Evolutionary conservation across 2,329 filamentous ascomycete species (phyloP).

Genomic region (Neonectria faginata): DNA sequence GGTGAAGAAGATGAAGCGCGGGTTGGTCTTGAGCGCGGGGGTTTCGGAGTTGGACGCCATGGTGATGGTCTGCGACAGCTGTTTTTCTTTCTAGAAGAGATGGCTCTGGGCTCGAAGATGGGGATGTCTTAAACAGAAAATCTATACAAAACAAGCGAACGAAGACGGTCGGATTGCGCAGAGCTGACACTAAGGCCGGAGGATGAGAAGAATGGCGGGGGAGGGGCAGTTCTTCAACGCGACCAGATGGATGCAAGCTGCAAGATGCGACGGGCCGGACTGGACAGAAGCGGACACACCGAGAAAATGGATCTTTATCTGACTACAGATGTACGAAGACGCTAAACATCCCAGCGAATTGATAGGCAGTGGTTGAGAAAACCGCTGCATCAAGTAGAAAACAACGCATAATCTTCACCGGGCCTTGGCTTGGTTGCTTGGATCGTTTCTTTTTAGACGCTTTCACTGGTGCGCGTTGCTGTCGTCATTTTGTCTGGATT

Average conservation of each 20-base stretch:
- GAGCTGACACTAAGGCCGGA: not conserved
- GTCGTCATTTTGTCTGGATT: conserved; percentile 28
- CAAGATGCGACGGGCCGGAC: conserved; percentile 22
- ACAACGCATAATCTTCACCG: conserved; percentile 28
- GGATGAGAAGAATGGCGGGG: conserved; percentile 37
- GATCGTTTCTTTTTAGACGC: conserved; percentile 16
- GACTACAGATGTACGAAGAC: not conserved
- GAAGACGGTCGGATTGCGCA: conserved; percentile 11
- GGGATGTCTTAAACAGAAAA: not conserved
- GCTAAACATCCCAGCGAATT: conserved; percentile 24
- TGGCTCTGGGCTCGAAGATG: conserved; percentile 2
- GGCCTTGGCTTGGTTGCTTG: conserved; percentile 18
- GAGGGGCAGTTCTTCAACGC: conserved; percentile 43
- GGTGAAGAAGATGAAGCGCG: conserved; percentile 97
- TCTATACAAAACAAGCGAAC: conserved; percentile 11
- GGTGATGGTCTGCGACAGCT: conserved; percentile 27
- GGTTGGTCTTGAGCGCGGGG: conserved; percentile 73
- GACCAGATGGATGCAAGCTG: conserved; percentile 13
- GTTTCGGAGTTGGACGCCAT: conserved; percentile 62
- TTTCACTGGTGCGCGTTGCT: conserved; percentile 19
- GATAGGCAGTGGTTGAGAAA: conserved; percentile 35
- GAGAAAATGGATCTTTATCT: conserved; percentile 9
- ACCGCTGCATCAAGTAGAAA: conserved; percentile 22
- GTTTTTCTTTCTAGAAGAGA: conserved; percentile 3
- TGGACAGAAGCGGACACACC: conserved; percentile 36